phyloP scores from a whole-genome alignment of 805 yeast species.

The Kazachstania martiniae region DNA sequence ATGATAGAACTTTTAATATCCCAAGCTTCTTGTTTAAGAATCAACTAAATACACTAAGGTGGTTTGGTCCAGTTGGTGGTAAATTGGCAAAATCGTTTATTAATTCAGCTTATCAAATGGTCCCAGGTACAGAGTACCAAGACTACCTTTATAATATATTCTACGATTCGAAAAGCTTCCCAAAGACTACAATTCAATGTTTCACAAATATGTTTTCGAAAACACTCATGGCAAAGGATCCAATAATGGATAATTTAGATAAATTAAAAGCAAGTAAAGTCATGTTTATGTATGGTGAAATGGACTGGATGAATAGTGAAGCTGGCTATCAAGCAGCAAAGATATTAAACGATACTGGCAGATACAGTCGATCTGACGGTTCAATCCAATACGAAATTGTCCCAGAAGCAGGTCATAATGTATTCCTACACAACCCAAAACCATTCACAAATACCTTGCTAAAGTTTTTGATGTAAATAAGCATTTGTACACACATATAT shows the following conservation, averaged over 20 bases:
- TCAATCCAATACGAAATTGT: conserved; percentile 13
- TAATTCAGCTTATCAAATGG: conserved; percentile 20
- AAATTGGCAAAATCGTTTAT: conserved; percentile 27
- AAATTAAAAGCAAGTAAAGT: conserved; percentile 29
- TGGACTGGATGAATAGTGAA: conserved; percentile 60
- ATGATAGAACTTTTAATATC: conserved; percentile 19
- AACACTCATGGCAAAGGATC: conserved; percentile 46
- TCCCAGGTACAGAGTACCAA: conserved; percentile 18
- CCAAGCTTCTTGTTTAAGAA: conserved; percentile 25
- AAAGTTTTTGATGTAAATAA: too few relatives aligned
- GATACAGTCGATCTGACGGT: conserved; percentile 5
- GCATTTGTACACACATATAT: too few relatives aligned
- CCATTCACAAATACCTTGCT: too few relatives aligned
- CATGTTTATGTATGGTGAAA: conserved; percentile 48
- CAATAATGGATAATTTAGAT: conserved; percentile 48
- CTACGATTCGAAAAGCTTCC: conserved; percentile 9
- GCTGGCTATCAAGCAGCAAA: conserved; percentile 34
- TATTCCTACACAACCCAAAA: conserved; percentile 55
- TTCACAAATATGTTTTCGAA: conserved; percentile 24
- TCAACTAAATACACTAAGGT: conserved; percentile 40
- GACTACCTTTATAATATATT: conserved; percentile 17
- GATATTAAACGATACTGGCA: conserved; percentile 6
- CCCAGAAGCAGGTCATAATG: conserved; percentile 59
- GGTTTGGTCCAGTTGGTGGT: conserved; percentile 34
- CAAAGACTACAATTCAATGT: conserved; percentile 13